Base-by-base conservation (phyloP, 2,329 filamentous ascomycete species). In the Neophaeococcomyces mojaviensis region DNA sequence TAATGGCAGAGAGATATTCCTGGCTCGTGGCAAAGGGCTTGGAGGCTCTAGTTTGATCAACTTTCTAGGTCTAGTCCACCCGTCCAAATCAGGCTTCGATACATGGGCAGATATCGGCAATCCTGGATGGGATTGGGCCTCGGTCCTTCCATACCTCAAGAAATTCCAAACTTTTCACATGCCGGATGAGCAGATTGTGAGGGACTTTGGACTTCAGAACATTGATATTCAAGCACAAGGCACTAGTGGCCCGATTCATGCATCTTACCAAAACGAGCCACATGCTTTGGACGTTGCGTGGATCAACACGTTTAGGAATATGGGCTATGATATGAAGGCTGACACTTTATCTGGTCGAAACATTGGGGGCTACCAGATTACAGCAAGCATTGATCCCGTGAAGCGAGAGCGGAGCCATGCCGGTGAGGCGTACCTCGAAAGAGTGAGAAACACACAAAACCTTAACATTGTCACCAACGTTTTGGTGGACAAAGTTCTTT, bases 101-200 rank as follows among this genome's bases (percentile, higher is more conserved):
- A 59, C 62, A 1, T 76, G 72, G 71, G 62, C 62, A 30, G 57
- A 58, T 2, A 54, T 76, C 1, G 73, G 71, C 0, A 71, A 72
- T 32, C 55, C 64, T 0, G 70, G 66, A 2, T 74, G 68, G 67
- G 61, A 59, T 12, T 72, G 68, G 61, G 58, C 66, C 1, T 61
- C 60, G 18, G 56, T 78, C 9, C 56, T 71, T 1, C 72, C 68
- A 0, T 77, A 76, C 50, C 72, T 77, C 7, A 24, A 15, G 4
- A 28, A 40, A 16, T 40, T 40, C 28, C 38, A 40, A 16, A 40
- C 38, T 9, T 40, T n/a, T 20, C 22, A 30, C 22, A 12, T 15
- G 38, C 38, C 22, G n/a, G 15, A 16, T 9, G 38, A 40, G 10
- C 15, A 40, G 16, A 20, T 40, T n/a, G 22, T 9, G 9, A 19